Percentiles rank a stretch among this genome's conserved stretches.
Evolutionary conservation across 1,139 yeast genomes (phyloP).

Genomic region (Yamadazyma atmosphaerica): DNA sequence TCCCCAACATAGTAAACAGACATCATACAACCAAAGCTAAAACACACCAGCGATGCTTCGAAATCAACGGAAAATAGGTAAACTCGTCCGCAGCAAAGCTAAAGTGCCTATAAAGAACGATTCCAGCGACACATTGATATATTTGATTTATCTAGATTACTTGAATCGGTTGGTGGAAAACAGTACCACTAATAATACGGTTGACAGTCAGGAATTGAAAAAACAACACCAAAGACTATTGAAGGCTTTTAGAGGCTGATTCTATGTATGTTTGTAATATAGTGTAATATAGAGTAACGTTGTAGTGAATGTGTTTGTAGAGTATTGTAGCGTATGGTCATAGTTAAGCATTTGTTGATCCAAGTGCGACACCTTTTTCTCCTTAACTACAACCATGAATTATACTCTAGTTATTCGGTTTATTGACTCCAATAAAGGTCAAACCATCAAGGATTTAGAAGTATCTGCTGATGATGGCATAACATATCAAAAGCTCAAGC

Average conservation of each 20-base stretch:
- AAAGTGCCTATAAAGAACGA: constrained; percentile 29
- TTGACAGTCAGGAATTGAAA: constrained; percentile 16
- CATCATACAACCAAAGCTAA: too few species aligned
- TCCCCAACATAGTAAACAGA: too few species aligned
- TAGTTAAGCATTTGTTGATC: too few species aligned
- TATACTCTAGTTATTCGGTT: constrained; percentile 12
- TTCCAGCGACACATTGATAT: constrained; percentile 44
- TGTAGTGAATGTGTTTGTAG: too few species aligned
- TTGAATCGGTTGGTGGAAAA: constrained; percentile 35
- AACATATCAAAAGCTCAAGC: constrained; percentile 14
- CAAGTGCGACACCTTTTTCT: too few species aligned
- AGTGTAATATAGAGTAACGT: neutral
- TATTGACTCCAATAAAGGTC: constrained; percentile 16
- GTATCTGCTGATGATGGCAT: constrained; percentile 5
- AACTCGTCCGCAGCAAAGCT: neutral
- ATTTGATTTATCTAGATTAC: constrained; percentile 50
- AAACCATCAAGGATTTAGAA: constrained; percentile 11
- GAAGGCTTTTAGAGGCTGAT: constrained; percentile 29
- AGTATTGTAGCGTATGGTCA: too few species aligned
- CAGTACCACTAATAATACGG: constrained; percentile 13
- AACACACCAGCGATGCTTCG: neutral
- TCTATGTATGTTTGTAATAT: neutral
- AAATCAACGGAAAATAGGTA: constrained; percentile 1
- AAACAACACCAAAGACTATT: constrained; percentile 22
- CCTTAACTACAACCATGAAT: too few species aligned